Evolutionary conservation across 1,139 yeast species (phyloP), one percentile per base, ranked within the genome.

Genomic region (Schwanniomyces etchellsii): DNA sequence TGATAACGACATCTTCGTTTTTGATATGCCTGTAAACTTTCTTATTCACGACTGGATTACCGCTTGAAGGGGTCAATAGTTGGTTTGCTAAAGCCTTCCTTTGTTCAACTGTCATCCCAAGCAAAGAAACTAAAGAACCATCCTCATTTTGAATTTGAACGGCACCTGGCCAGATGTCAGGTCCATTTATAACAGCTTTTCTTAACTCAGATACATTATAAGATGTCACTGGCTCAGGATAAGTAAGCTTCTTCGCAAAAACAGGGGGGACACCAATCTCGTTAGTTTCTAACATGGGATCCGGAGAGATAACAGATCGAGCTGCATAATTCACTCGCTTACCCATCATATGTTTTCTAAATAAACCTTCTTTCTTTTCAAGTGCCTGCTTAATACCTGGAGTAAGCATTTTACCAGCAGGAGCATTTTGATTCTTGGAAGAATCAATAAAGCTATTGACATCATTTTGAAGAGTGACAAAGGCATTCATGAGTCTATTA

Each of bases 331-430:
- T 93, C 37, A 93, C 99, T 68, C 99, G 86, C 70, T 93, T 93
- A 58, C 99, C 99, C 98, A 93, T 93, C 98, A 93, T 91, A 52
- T 93, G 96, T 58, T 89, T 91, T 70, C 99, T 80, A 70, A 91
- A 91, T 45, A 91, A 71, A 57, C 99, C 99, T 64, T 93, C 98
- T 57, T 93, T 93, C 80, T 93, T 91, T 64, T 93, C 99, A 50
- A 93, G 69, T 4, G 96, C 95, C 68, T 93, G 98, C 57, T 93
- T 91, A 48, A 93, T 77, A 66, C 99, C 99, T 2, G 99, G 98
- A 30, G 75, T 74, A 26, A 95, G 89, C 16, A 75, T 57, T 42
- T 75, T 77, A n/a, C 79, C 81, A 27, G 79, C 78, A 30, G 74
- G 71, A 14, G 81, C 77, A 35, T 64, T 63, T 57, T 83, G 95